A percentile compares a stretch with the other conserved stretches of the same genome.
Conservation (phyloP, 768 basidiomycete species). For the Boletus patriciae region DNA sequence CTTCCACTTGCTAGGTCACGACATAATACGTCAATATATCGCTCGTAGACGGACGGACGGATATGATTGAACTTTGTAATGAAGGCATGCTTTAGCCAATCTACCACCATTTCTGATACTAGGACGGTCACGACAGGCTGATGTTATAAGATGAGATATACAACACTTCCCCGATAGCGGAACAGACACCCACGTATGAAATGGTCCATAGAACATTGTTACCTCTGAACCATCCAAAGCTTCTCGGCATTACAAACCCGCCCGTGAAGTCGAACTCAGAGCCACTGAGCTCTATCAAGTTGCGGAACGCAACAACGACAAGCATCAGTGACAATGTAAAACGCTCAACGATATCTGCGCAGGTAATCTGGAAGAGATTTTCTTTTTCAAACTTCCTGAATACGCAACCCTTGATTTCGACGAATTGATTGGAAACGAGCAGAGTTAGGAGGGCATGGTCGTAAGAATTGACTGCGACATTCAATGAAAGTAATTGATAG, state of each 20-base stretch:
- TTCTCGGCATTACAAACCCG: slow-evolving; percentile 73
- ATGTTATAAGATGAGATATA: slow-evolving; percentile 2
- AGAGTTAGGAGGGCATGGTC: slow-evolving; percentile 93
- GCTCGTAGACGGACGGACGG: slow-evolving; percentile 89
- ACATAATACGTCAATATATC: slow-evolving; percentile 94
- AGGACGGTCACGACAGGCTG: slow-evolving; percentile 93
- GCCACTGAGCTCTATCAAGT: slow-evolving; percentile 90
- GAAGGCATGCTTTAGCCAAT: slow-evolving; percentile 99
- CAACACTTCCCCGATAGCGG: not conserved
- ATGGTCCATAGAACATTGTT: slow-evolving; percentile 83
- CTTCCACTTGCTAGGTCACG: slow-evolving; percentile 85
- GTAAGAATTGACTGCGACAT: slow-evolving; percentile 98
- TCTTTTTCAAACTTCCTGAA: slow-evolving; percentile 99
- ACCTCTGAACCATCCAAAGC: slow-evolving; percentile 83
- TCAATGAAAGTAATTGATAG: slow-evolving; percentile 91
- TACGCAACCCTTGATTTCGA: slow-evolving; percentile 98
- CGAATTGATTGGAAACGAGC: slow-evolving; percentile 96
- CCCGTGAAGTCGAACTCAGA: slow-evolving; percentile 79
- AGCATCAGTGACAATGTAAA: slow-evolving; percentile 94
- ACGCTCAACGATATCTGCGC: slow-evolving; percentile 97
- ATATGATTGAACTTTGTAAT: slow-evolving; percentile 99
- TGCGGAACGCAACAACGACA: slow-evolving; percentile 85
- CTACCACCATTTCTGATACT: slow-evolving; percentile 89
- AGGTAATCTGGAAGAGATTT: slow-evolving; percentile 97
- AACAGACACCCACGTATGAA: slow-evolving; percentile 65